Evolutionary conservation across 257 asterid genomes (phyloP).

Genomic region (Ilex asprella): DNA sequence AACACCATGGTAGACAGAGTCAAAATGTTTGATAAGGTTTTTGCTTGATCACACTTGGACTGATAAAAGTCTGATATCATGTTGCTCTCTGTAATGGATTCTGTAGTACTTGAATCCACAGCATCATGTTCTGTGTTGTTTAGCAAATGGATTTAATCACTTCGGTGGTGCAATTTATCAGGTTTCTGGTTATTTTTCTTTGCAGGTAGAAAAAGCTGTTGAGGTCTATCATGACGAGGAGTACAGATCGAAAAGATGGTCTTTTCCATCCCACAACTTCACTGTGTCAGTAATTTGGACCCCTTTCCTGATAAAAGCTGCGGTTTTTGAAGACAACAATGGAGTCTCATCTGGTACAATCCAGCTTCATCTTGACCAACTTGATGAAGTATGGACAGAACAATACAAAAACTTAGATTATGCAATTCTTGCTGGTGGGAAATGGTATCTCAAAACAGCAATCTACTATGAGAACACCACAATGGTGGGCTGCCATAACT

Average conservation of each 20-base stretch:
- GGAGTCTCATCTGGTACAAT: constrained; percentile 53
- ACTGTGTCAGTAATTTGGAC: constrained; percentile 64
- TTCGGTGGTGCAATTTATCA: not conserved
- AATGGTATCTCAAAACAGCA: constrained; percentile 72
- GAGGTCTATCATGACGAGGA: constrained; percentile 64
- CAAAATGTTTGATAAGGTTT: too few species aligned
- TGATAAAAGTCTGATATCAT: too few species aligned
- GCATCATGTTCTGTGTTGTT: not conserved
- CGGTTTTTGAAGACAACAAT: constrained; percentile 51
- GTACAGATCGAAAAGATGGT: constrained; percentile 58
- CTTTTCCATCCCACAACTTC: constrained; percentile 51
- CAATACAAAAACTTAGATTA: constrained; percentile 45
- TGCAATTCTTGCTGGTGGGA: constrained; percentile 51
- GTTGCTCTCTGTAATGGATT: too few species aligned
- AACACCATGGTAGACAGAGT: too few species aligned
- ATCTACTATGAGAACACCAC: constrained; percentile 51
- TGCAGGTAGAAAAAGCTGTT: constrained; percentile 55
- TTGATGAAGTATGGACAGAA: constrained; percentile 51
- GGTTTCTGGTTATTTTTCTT: not conserved
- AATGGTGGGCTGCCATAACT: constrained; percentile 62
- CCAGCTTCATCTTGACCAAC: constrained; percentile 59
- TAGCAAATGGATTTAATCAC: not conserved
- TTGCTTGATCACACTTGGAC: too few species aligned
- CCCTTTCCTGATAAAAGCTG: constrained; percentile 59
- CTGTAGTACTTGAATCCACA: not conserved